Conservation (phyloP, 768 basidiomycete species). For the Butyriboletus loyo region DNA sequence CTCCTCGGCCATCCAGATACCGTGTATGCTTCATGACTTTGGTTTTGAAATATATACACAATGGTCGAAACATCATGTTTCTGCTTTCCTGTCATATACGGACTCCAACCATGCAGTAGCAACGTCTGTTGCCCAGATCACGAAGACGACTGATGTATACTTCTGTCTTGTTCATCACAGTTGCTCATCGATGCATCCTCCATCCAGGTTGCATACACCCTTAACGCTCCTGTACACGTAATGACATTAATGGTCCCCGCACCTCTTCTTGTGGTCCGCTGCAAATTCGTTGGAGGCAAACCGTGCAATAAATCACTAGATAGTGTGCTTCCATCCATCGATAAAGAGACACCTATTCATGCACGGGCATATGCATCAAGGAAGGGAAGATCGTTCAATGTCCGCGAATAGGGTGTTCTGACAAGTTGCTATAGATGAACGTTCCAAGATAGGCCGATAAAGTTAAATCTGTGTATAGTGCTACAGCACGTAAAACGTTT, state of each 20-base stretch:
- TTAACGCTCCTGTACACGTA: too few species aligned
- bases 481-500: too few species aligned
- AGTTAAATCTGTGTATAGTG: too few species aligned
- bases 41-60: neutral
- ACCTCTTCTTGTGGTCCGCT: too few species aligned
- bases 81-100: neutral
- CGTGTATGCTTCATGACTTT: neutral
- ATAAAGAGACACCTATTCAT: conserved; percentile 3
- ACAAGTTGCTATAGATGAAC: conserved; percentile 7
- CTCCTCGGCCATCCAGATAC: neutral
- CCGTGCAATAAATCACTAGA: conserved; percentile 1
- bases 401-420: conserved; percentile 6
- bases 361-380: conserved; percentile 4
- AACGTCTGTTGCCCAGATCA: neutral
- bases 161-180: too few species aligned
- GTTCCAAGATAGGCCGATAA: too few species aligned
- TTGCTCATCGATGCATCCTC: neutral
- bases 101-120: neutral
- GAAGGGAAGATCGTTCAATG: neutral
- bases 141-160: too few species aligned
- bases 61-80: neutral
- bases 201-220: neutral
- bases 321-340: neutral
- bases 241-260: too few species aligned
- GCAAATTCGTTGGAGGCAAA: too few species aligned